Evolutionary conservation across 495 filamentous ascomycete genomes (phyloP).

Genomic region (Rusavskia elegans): DNA sequence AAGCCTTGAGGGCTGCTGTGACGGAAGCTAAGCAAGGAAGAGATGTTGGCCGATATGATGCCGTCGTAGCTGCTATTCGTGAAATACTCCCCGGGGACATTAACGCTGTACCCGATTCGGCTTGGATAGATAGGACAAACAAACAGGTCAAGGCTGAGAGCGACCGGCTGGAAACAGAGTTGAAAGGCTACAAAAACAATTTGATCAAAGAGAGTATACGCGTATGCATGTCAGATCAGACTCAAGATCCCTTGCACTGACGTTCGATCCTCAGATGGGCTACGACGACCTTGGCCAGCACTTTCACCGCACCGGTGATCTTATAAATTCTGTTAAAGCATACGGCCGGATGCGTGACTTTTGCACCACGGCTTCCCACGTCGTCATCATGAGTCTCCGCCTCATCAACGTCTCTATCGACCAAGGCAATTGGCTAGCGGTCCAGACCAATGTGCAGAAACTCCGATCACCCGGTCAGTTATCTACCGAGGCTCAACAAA

Average conservation of each 20-base stretch:
- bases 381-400: conserved; percentile 53
- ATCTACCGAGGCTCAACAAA: conserved; percentile 40
- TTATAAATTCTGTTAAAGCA: conserved; percentile 44
- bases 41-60: conserved; percentile 55
- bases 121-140: conserved; percentile 50
- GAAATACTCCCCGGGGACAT: conserved; percentile 49
- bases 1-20: conserved; percentile 67
- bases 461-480: conserved; percentile 33
- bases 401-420: conserved; percentile 52
- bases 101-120: conserved; percentile 46
- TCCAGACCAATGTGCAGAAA: conserved; percentile 52
- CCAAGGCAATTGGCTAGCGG: conserved; percentile 48
- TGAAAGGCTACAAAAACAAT: conserved; percentile 94
- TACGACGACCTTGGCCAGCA: conserved; percentile 60
- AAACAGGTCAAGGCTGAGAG: conserved; percentile 49
- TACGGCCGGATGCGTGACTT: conserved; percentile 62
- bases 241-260: background rate
- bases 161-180: conserved; percentile 59
- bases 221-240: conserved; percentile 29
- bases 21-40: conserved; percentile 57
- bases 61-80: conserved; percentile 46
- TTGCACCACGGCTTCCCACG: conserved; percentile 52
- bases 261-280: conserved; percentile 39
- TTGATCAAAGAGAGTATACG: conserved; percentile 94
- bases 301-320: conserved; percentile 48